Evolutionary conservation across 164 flowering plant genomes (phyloP).

Genomic region (Tinospora cordifolia): DNA sequence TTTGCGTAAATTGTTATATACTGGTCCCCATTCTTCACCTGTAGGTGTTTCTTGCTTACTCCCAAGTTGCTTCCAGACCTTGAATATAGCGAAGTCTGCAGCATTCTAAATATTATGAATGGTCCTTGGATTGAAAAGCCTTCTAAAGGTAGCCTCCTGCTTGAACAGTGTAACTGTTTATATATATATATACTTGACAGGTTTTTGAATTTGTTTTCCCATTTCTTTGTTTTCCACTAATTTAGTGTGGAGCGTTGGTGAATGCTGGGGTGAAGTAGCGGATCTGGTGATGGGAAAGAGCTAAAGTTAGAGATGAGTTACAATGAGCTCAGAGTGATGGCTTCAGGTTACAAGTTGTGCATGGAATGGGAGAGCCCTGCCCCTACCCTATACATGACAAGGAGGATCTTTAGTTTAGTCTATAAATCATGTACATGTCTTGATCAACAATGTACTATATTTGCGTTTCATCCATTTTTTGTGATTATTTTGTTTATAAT

Average conservation of each 20-base stretch:
- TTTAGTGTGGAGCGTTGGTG: slow-evolving; percentile 24
- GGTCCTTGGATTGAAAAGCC: slow-evolving; percentile 87
- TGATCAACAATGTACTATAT: not conserved
- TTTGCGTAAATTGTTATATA: not conserved
- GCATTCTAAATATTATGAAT: slow-evolving; percentile 72
- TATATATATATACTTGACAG: not conserved
- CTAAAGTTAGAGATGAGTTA: not conserved
- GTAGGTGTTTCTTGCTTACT: slow-evolving; percentile 86
- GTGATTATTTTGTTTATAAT: not conserved
- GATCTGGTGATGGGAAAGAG: slow-evolving; percentile 9
- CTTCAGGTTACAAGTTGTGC: too few species aligned
- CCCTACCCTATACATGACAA: too few species aligned
- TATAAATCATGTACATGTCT: not conserved
- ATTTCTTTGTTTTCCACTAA: not conserved
- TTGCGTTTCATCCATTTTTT: not conserved
- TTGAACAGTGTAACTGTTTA: not conserved
- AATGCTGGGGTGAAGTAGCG: slow-evolving; percentile 18
- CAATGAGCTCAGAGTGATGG: too few species aligned
- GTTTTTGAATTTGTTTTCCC: not conserved
- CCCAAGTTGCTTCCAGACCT: slow-evolving; percentile 83
- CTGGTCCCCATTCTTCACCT: slow-evolving; percentile 3
- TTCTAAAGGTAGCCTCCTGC: slow-evolving; percentile 42
- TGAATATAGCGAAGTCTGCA: slow-evolving; percentile 73
- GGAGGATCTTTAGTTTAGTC: not conserved
- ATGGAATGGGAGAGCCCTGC: too few species aligned